Base-by-base conservation (phyloP, 164 flowering plant species). In the Buxus sempervirens region DNA sequence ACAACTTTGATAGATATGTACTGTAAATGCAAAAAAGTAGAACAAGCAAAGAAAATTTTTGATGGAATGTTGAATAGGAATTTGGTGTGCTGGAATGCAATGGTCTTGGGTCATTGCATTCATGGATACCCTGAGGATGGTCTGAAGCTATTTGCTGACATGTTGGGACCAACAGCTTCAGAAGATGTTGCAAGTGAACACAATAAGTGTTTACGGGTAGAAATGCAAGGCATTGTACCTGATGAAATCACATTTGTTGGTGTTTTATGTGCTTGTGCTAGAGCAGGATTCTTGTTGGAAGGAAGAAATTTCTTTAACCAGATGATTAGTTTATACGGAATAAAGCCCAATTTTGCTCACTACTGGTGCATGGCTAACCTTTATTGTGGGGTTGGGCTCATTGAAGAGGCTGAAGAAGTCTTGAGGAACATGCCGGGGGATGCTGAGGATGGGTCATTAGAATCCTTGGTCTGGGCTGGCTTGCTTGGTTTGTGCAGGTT, bases 1-100 rank as follows among this genome's bases (percentile, higher is more conserved):
- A 81, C 90, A 4, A 78, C 89, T 62, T 72, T 91, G 72, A 76
- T 91, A 26, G 86, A 85, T 72, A 85, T 91, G 96, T 91, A 91
- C 71, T 55, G 86, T 65, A 91, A 81, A 70, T 86, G 92, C 60
- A 48, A 62, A 25, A 83, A 76, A 70, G 82, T 90, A 32, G n/a
- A n/a, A n/a, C n/a, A n/a, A n/a, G n/a, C n/a, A n/a, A n/a, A n/a
- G n/a, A n/a, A n/a, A n/a, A n/a, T n/a, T n/a, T 91, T 88, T 62
- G 83, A 87, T 66, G 72, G 72, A 45, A 70, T 84, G 80, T 20
- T 19, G 21, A 49, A 56, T 55, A 82, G 76, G 78, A 88, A 90
- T 77, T 63, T 83, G 70, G 80, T 82, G 36, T 84, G 82, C 56
- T 91, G 90, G 93, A 91, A 88, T 85, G 81, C 90, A 48, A 90